Evolutionary conservation across 2,329 filamentous ascomycete genomes (phyloP), one percentile per base, ranked within the genome.

Genomic region (Xylaria sp.): DNA sequence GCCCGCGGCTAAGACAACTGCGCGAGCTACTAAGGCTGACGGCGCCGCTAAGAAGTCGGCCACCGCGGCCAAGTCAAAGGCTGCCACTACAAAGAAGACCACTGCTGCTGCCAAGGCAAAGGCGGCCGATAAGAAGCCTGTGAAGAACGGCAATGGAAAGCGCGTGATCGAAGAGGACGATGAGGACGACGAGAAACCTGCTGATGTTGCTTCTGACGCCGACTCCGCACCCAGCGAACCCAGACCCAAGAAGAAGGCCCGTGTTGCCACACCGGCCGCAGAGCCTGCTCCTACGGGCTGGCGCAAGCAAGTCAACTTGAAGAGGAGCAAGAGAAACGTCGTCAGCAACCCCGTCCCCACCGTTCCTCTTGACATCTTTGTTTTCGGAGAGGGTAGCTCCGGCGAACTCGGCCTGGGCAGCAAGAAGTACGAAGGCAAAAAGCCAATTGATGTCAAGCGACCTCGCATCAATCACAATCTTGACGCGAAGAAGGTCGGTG

Each of bases 371-470:
- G 78, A 79, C 52, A 41, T 78, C 23, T 77, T 90, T 76, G 90
- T 91, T 59, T 89, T 90, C 77, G 90, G 90, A 67, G 87, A 88
- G 74, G 78, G 77, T 75, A 86, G 75, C 10, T 76, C 87, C 55
- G 90, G 90, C 67, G 91, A 92, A 78, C 86, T 92, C 63, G 91
- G 90, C 54, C 84, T 93, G 18, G 91, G 91, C 13, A 86, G 85
- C 46, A 88, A 85, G 77, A 89, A 87, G 73, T 84, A 85, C 50
- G 78, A 80, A 5, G 80, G 80, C 32, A 82, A 81, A 75, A 80
- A 76, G 68, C 79, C 81, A n/a, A 86, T 89, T 69, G 88, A 91
- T 75, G 90, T 92, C 73, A 91, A 90, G 81, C 86, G 90, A 60
- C 91, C 91, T 41, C 89, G 90, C 70, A 82, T 91, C 69, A 93